phyloP scores from a whole-genome alignment of 2,329 filamentous ascomycete species.

The Botryotinia narcissicola region DNA sequence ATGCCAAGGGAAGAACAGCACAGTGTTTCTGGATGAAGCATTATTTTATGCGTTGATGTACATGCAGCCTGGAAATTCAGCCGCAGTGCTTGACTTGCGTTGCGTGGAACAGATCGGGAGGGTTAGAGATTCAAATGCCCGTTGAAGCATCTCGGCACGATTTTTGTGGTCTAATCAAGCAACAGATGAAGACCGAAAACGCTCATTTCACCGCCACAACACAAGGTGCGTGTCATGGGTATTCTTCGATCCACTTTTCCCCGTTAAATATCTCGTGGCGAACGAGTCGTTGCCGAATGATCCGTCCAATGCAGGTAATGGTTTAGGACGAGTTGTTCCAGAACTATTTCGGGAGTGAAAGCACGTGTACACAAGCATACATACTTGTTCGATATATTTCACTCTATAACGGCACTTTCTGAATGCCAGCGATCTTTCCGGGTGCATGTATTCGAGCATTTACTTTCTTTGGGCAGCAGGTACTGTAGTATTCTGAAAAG shows the following conservation, averaged over 20 bases:
- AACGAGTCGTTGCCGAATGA: neutral
- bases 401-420: neutral
- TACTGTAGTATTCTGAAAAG: neutral
- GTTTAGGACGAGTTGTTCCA: neutral
- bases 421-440: neutral
- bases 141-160: neutral
- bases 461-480: neutral
- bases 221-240: neutral
- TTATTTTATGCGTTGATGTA: neutral
- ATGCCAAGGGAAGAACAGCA: constrained; percentile 1
- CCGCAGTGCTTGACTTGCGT: neutral
- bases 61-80: neutral
- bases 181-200: neutral
- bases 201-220: constrained; percentile 7
- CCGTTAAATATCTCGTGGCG: neutral
- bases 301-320: neutral
- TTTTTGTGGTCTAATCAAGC: neutral
- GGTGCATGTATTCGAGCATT: neutral
- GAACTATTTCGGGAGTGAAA: neutral
- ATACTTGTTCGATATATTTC: neutral
- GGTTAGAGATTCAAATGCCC: neutral
- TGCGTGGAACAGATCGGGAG: neutral
- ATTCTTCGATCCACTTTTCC: neutral
- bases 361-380: neutral
- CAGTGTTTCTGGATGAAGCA: neutral